A percentile compares a stretch with the other conserved stretches of the same genome.
These are phyloP conservation scores for Globisporangium abappressorium DNA, from an alignment of 352 stramenopile species.

Conservation along the genomic window DNA sequence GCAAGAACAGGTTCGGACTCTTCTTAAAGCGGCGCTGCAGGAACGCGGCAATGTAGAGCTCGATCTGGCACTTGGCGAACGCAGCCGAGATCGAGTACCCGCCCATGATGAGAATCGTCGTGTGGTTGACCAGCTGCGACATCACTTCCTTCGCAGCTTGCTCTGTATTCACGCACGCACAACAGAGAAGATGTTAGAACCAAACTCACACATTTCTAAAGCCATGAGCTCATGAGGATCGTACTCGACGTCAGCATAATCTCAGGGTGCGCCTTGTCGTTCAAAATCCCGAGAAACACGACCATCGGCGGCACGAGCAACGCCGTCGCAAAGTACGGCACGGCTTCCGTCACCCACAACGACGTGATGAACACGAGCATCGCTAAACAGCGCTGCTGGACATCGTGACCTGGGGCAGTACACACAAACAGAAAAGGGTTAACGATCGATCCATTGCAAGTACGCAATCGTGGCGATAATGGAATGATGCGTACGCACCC, in stretches of 20 bases:
- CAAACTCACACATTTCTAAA: neutral
- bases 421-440: neutral
- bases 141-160: conserved; percentile 87
- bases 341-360: conserved; percentile 89
- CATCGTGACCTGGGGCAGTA: conserved; percentile 45
- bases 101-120: conserved; percentile 92
- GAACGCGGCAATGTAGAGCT: conserved; percentile 88
- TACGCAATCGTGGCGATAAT: neutral
- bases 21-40: conserved; percentile 89
- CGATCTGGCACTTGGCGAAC: conserved; percentile 91
- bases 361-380: conserved; percentile 90
- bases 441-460: neutral
- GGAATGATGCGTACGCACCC: conserved; percentile 23
- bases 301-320: conserved; percentile 87
- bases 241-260: conserved; percentile 71
- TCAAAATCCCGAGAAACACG: conserved; percentile 87
- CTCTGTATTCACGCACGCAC: conserved; percentile 29
- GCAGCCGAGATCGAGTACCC: conserved; percentile 89
- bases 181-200: conserved; percentile 1
- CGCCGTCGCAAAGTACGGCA: conserved; percentile 91
- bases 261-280: conserved; percentile 76
- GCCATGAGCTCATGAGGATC: conserved; percentile 1
- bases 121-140: conserved; percentile 90
- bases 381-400: conserved; percentile 82
- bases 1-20: conserved; percentile 84